Conservation (phyloP, 805 yeast genomes). For the Myxozyma monticola region DNA sequence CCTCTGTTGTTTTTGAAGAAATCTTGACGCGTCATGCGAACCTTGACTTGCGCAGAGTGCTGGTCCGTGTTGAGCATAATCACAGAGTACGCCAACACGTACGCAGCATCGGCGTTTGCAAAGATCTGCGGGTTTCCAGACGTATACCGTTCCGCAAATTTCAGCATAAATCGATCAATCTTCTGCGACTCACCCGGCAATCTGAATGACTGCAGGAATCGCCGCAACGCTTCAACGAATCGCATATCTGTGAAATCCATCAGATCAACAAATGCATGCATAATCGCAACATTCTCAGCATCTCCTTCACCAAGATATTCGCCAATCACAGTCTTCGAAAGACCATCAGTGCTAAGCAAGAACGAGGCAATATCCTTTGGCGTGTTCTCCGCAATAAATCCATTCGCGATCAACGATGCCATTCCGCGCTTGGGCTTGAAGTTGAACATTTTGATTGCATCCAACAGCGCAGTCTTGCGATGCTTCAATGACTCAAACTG, state of each 20-base stretch:
- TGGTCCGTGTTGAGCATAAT: constrained; percentile 93
- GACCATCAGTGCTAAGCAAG: constrained; percentile 63
- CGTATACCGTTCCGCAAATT: constrained; percentile 89
- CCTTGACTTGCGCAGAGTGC: constrained; percentile 88
- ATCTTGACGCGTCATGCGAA: constrained; percentile 84
- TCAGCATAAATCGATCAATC: constrained; percentile 93
- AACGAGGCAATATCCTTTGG: constrained; percentile 75
- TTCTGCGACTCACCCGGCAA: constrained; percentile 98
- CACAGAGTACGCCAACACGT: constrained; percentile 84
- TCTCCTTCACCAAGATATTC: constrained; percentile 91
- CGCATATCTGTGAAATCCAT: constrained; percentile 70
- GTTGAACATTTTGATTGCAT: constrained; percentile 77
- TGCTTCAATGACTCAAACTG: constrained; percentile 85
- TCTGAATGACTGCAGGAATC: constrained; percentile 81
- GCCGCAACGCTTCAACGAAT: constrained; percentile 84
- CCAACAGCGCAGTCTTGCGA: constrained; percentile 76
- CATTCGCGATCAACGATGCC: constrained; percentile 56
- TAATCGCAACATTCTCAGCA: constrained; percentile 69
- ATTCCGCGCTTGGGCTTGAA: constrained; percentile 83
- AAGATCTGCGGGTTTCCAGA: constrained; percentile 86
- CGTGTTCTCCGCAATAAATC: constrained; percentile 59
- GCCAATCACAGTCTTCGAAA: constrained; percentile 83
- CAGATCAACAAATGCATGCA: constrained; percentile 91
- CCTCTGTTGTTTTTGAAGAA: constrained; percentile 86
- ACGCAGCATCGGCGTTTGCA: constrained; percentile 74